Percentiles rank a stretch among this genome's conserved stretches.
Conservation (phyloP, 2,329 filamentous ascomycete species). For the Alternaria viburni region DNA sequence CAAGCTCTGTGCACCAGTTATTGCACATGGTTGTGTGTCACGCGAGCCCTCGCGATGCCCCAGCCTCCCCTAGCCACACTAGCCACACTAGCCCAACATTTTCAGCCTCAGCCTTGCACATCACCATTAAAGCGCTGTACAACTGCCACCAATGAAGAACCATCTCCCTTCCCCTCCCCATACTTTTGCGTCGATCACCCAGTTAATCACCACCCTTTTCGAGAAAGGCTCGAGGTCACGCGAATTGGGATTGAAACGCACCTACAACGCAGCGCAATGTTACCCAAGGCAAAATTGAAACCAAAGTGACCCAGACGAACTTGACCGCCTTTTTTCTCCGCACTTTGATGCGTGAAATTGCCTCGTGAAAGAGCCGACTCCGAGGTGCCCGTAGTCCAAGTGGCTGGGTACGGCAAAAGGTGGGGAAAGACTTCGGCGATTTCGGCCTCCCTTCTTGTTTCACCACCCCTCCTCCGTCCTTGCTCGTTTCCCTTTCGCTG, state of each 20-base stretch:
- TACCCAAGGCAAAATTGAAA: background rate
- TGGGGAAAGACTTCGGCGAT: background rate
- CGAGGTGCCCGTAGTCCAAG: background rate
- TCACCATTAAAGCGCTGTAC: background rate
- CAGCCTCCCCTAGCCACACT: background rate
- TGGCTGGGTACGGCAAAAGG: background rate
- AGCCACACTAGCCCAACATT: background rate
- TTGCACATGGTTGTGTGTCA: background rate
- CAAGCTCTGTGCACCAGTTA: background rate
- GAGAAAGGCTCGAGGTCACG: background rate
- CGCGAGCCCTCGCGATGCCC: background rate
- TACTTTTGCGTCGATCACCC: background rate
- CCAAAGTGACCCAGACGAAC: background rate
- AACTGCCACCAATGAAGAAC: background rate
- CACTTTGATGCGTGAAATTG: background rate
- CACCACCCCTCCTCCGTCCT: background rate
- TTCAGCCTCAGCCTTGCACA: conserved; percentile 1
- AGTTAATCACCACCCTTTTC: background rate
- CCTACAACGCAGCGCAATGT: background rate
- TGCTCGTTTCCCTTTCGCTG: background rate
- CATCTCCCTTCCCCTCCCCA: background rate
- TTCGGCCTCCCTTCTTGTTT: background rate
- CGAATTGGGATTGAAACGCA: background rate
- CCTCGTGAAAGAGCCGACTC: background rate
- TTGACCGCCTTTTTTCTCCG: background rate